Base-by-base conservation (phyloP, 106 monocot genomes). In the Posidonia australis region DNA sequence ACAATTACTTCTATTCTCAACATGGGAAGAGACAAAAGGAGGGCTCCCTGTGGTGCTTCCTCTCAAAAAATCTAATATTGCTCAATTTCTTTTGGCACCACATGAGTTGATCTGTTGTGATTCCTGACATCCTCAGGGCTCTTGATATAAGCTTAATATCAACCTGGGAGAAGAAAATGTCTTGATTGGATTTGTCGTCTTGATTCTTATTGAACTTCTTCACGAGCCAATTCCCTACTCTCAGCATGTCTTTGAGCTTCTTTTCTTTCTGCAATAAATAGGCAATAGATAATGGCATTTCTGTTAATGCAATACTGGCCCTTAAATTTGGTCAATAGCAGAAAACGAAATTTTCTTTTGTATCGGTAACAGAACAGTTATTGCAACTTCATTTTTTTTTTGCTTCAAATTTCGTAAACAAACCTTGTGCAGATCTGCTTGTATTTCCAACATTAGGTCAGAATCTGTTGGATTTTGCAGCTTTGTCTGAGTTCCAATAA, bases 261-360 rank as follows among this genome's bases (percentile, higher is more conserved):
- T 82, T 94, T 31, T 87, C 80, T 58, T 94, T 94, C 94, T 94
- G 84, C 82, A 59, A n/a, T n/a, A n/a, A n/a, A n/a, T n/a, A n/a
- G n/a, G n/a, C n/a, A n/a, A n/a, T n/a, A n/a, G n/a, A n/a, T n/a
- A n/a, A n/a, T n/a, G n/a, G n/a, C n/a, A n/a, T n/a, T n/a, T n/a
- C n/a, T n/a, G n/a, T n/a, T n/a, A n/a, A n/a, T n/a, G n/a, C n/a
- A n/a, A n/a, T n/a, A n/a, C n/a, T n/a, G n/a, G n/a, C n/a, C n/a
- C n/a, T n/a, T n/a, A n/a, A n/a, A n/a, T n/a, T n/a, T n/a, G n/a
- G n/a, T n/a, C n/a, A n/a, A n/a, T n/a, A n/a, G n/a, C n/a, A n/a
- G n/a, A n/a, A n/a, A n/a, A n/a, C n/a, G n/a, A n/a, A n/a, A n/a
- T n/a, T n/a, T n/a, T n/a, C n/a, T n/a, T n/a, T n/a, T n/a, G n/a